Conservation (phyloP, 2,329 filamentous ascomycete species). For the Paraphoma chrysanthemicola region DNA sequence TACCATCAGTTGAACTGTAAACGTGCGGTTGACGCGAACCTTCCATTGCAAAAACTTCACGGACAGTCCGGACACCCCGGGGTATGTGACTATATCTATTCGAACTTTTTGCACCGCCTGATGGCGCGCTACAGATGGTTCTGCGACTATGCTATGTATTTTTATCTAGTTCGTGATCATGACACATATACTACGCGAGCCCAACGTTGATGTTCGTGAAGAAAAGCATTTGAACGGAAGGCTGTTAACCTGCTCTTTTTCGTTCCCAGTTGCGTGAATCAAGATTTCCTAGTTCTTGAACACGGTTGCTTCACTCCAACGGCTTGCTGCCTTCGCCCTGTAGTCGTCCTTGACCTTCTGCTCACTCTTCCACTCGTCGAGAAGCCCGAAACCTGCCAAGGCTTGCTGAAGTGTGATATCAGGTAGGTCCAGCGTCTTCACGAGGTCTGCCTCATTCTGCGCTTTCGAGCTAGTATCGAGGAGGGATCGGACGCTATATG, state of each 20-base stretch:
- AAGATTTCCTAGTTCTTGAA: conserved; percentile 32
- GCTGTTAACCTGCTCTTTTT: not conserved
- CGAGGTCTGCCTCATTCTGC: conserved; percentile 68
- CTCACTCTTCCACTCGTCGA: conserved; percentile 60
- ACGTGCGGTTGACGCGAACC: not conserved
- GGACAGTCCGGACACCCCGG: not conserved
- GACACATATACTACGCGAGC: not conserved
- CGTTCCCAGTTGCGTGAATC: not conserved
- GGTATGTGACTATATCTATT: not conserved
- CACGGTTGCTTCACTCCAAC: conserved; percentile 49
- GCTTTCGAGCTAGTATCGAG: conserved; percentile 64
- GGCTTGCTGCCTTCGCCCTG: conserved; percentile 44
- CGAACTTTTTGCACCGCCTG: not conserved
- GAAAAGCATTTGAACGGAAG: not conserved
- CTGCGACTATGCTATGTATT: conserved; percentile 1
- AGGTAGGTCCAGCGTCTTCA: conserved; percentile 62
- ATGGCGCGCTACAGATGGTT: not conserved
- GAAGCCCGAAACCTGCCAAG: conserved; percentile 58
- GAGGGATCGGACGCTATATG: conserved; percentile 64
- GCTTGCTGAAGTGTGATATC: conserved; percentile 64
- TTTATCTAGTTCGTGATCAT: not conserved
- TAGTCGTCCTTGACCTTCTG: conserved; percentile 59
- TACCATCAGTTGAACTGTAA: not conserved
- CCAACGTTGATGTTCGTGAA: not conserved
- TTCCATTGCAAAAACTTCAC: not conserved